Conservation (phyloP, 371 early-diverging fungal species). For the Dichotomocladium elegans region DNA sequence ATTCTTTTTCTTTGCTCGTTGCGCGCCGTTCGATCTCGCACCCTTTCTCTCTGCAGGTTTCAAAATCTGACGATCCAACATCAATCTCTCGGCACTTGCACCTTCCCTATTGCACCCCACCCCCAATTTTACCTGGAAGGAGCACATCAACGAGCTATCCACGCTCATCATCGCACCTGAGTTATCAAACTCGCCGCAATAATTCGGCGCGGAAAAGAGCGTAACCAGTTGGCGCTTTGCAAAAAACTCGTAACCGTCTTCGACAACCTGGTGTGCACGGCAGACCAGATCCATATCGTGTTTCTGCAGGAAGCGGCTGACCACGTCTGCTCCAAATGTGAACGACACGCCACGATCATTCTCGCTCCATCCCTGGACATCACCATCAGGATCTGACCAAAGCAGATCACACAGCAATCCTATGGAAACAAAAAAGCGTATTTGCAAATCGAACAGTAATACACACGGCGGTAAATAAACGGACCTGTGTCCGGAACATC, state of each 20-base stretch:
- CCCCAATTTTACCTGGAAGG: conserved; percentile 55
- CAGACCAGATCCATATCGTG: conserved; percentile 91
- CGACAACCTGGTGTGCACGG: conserved; percentile 98
- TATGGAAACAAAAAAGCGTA: conserved; percentile 12
- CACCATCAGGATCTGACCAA: conserved; percentile 83
- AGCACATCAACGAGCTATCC: conserved; percentile 86
- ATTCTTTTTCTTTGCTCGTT: not conserved
- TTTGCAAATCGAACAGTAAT: not conserved
- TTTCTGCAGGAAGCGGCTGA: conserved; percentile 80
- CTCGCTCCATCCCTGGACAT: conserved; percentile 84
- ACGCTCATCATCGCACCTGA: conserved; percentile 94
- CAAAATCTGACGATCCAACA: no score
- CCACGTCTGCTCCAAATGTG: conserved; percentile 87
- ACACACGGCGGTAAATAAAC: no score
- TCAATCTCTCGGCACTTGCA: no score
- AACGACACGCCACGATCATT: conserved; percentile 96
- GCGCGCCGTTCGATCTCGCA: conserved; percentile 2
- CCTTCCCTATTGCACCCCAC: not conserved
- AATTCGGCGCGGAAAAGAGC: conserved; percentile 96
- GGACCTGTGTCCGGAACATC: conserved; percentile 92
- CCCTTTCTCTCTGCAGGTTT: conserved; percentile 28
- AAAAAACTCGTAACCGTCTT: conserved; percentile 98
- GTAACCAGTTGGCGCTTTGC: conserved; percentile 91
- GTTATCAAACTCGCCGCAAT: conserved; percentile 98
- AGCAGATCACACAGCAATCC: conserved; percentile 81